Conservation (phyloP, 352 stramenopile genomes). For the Globisporangium rhizosaccharum region DNA sequence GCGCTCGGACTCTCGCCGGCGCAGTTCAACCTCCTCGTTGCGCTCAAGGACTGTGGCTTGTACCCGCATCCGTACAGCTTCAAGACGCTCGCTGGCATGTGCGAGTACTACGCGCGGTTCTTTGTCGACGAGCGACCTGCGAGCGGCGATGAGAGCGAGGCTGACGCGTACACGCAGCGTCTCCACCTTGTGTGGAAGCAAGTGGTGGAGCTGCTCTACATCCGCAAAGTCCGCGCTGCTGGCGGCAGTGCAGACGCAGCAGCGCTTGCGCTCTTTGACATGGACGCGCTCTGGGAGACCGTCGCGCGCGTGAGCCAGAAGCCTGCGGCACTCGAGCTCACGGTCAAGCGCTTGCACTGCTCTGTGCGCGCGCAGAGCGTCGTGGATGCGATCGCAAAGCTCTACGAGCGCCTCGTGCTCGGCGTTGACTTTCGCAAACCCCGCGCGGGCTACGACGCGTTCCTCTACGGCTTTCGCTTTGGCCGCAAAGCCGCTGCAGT, state of each 20-base stretch:
- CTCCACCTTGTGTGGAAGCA: constrained; percentile 43
- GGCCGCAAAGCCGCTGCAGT: constrained; percentile 44
- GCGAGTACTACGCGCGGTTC: constrained; percentile 53
- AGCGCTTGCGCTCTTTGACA: constrained; percentile 55
- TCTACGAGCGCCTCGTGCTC: constrained; percentile 58
- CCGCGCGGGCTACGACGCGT: constrained; percentile 32
- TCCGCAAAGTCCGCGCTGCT: constrained; percentile 39
- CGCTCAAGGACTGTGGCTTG: constrained; percentile 36
- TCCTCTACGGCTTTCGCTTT: constrained; percentile 72
- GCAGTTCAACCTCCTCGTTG: constrained; percentile 67
- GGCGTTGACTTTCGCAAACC: constrained; percentile 63
- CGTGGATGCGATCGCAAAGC: constrained; percentile 50
- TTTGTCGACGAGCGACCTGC: constrained; percentile 33
- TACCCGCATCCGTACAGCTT: constrained; percentile 49
- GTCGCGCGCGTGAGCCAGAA: constrained; percentile 49
- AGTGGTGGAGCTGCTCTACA: constrained; percentile 54
- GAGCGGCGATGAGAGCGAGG: not conserved
- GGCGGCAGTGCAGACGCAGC: not conserved
- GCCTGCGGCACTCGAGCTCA: constrained; percentile 37
- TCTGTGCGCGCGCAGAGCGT: constrained; percentile 49
- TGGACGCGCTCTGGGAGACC: constrained; percentile 46
- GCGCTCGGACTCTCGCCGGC: constrained; percentile 38
- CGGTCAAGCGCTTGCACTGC: constrained; percentile 50
- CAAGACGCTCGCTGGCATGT: constrained; percentile 40
- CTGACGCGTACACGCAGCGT: constrained; percentile 25